Evolutionary conservation across 208 protist genomes (phyloP).

Genomic region (Crithidia thermophila): DNA sequence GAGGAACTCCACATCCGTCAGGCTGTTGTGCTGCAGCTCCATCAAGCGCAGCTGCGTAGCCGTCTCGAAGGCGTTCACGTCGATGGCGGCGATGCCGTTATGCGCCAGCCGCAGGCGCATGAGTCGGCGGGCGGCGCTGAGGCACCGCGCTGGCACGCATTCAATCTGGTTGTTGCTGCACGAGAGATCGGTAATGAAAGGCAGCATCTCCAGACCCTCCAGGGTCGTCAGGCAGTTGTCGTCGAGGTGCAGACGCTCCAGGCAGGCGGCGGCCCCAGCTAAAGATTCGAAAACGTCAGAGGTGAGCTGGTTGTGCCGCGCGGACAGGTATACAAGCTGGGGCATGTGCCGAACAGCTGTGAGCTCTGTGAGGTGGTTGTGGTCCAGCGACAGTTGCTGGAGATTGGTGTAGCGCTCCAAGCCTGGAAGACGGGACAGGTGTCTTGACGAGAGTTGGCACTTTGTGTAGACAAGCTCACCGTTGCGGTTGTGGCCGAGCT

Average conservation of each 20-base stretch:
- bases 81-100: slow-evolving; percentile 40
- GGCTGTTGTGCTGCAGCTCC: slow-evolving; percentile 61
- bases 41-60: slow-evolving; percentile 49
- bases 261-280: slow-evolving; percentile 26
- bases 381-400: slow-evolving; percentile 65
- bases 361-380: slow-evolving; percentile 67
- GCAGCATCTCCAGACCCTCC: slow-evolving; percentile 48
- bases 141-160: slow-evolving; percentile 24
- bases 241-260: slow-evolving; percentile 70
- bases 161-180: slow-evolving; percentile 50
- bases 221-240: slow-evolving; percentile 63
- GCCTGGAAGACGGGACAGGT: slow-evolving; percentile 41
- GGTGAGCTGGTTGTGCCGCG: slow-evolving; percentile 53
- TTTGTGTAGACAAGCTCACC: slow-evolving; percentile 64
- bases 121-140: slow-evolving; percentile 32
- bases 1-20: slow-evolving; percentile 50
- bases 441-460: slow-evolving; percentile 30
- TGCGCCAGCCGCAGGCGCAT: slow-evolving; percentile 46
- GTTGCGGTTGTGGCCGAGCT: slow-evolving; percentile 59
- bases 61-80: slow-evolving; percentile 46
- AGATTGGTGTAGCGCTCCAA: slow-evolving; percentile 60
- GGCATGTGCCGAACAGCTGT: slow-evolving; percentile 46
- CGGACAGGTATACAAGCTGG: slow-evolving; percentile 70
- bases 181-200: slow-evolving; percentile 66
- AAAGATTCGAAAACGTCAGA: slow-evolving; percentile 61